These are phyloP conservation scores for Eimeria acervulina DNA, from an alignment of 169 alveolate species.

Conservation along the genomic window DNA sequence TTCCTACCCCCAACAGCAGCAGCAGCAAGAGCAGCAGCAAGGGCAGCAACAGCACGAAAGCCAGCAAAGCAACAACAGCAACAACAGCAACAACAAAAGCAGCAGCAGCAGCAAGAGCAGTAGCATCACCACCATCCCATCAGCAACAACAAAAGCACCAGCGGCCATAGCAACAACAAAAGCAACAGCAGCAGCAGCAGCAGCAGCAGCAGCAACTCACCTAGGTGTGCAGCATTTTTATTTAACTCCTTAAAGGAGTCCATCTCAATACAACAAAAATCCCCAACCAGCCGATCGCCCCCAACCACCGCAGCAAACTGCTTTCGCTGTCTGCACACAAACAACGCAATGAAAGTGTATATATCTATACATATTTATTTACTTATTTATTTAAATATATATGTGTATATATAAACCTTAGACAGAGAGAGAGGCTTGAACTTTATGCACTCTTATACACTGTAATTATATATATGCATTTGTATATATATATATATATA, in stretches of 20 bases:
- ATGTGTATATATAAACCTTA: too few relatives aligned
- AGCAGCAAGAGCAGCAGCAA: neutral
- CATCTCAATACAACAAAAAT: constrained; percentile 44
- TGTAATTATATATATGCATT: neutral
- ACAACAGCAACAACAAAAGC: neutral
- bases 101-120: constrained; percentile 3
- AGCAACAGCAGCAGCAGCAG: neutral
- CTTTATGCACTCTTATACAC: too few relatives aligned
- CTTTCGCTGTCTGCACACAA: constrained; percentile 20
- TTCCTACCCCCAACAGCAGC: neutral
- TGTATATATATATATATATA: too few relatives aligned
- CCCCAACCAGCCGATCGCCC: neutral
- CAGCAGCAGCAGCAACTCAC: constrained; percentile 21
- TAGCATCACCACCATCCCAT: neutral
- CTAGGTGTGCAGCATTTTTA: constrained; percentile 71
- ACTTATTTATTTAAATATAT: too few relatives aligned
- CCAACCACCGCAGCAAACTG: constrained; percentile 17
- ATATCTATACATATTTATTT: too few relatives aligned
- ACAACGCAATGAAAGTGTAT: neutral
- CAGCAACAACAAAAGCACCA: neutral
- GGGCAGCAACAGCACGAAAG: neutral
- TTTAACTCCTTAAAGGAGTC: constrained; percentile 61
- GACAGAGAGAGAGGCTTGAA: too few relatives aligned
- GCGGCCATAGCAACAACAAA: neutral
- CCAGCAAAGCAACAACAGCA: too few relatives aligned